These are phyloP conservation scores for Tetracladium setigerum DNA, from an alignment of 495 filamentous ascomycete genomes.

Conservation along the genomic window DNA sequence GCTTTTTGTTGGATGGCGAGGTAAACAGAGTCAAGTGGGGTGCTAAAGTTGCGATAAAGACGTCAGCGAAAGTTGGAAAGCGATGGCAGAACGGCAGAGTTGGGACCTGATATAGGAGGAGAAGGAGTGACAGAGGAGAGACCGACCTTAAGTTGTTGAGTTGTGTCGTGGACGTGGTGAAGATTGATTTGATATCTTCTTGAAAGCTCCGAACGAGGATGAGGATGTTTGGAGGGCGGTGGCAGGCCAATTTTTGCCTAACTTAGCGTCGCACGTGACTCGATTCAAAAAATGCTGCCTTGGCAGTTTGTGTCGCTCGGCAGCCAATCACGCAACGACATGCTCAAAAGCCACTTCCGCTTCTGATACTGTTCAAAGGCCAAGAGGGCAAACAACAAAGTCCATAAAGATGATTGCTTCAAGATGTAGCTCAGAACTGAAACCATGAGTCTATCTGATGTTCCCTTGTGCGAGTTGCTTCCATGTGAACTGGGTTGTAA, in stretches of 20 bases:
- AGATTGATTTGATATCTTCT: conserved; percentile 12
- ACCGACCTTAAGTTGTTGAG: conserved; percentile 3
- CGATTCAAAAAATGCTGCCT: too few relatives aligned
- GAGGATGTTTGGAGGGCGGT: conserved; percentile 17
- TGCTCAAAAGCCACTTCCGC: too few relatives aligned
- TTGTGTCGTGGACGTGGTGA: conserved; percentile 18
- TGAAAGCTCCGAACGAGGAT: background rate
- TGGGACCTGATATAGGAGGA: background rate
- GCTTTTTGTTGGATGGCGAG: conserved; percentile 20
- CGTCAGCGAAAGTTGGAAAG: conserved; percentile 11
- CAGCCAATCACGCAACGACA: too few relatives aligned
- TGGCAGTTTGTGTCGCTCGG: too few relatives aligned
- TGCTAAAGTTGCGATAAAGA: conserved; percentile 18
- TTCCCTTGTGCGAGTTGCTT: too few relatives aligned
- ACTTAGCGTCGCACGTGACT: conserved; percentile 8
- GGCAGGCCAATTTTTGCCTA: conserved; percentile 10
- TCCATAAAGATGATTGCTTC: too few relatives aligned
- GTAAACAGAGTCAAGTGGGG: conserved; percentile 28
- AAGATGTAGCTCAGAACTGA: too few relatives aligned
- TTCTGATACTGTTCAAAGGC: too few relatives aligned
- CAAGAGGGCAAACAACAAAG: too few relatives aligned
- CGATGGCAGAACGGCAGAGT: background rate
- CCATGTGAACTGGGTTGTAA: too few relatives aligned
- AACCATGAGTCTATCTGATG: too few relatives aligned
- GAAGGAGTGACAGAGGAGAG: background rate